Base-by-base conservation (phyloP, 495 filamentous ascomycete species). In the Penicillium mononematosum region DNA sequence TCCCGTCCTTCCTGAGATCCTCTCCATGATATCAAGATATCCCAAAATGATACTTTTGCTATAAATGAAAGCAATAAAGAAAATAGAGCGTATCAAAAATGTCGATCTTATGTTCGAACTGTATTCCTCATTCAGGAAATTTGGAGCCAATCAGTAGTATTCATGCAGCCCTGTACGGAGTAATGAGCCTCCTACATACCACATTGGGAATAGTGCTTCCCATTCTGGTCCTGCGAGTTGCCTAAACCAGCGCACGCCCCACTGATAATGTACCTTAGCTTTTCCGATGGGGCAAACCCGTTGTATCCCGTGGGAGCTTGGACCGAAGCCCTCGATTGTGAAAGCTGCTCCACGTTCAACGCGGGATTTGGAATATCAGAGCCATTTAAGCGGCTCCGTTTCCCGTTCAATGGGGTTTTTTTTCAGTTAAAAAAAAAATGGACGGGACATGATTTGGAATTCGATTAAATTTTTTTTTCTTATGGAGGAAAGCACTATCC, bases 271-370 rank as follows among this genome's bases (percentile, higher is more conserved):
- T 38, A 47, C 38, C 51, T 27, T 34, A n/a, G 17, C 5, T 29
- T 50, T n/a, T 25, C 29, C 24, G 27, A 61, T 61, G 61, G 61
- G 55, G 64, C 55, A 63, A 60, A 58, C 61, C 61, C 61, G 61
- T 67, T 67, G 41, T 32, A 54, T 53, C 58, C 59, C 56, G 47
- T 63, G 54, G 53, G 53, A 67, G 64, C 64, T 67, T 59, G 61
- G 58, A 60, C 60, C 16, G 14, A 6, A 17, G 31, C 31, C 31
- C 11, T 17, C 20, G 29, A 48, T 48, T 48, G 29, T 20, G 55
- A 36, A 25, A 25, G 29, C 51, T 11, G 31, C 10, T 34, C 31
- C 31, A 31, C 29, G 29, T 63, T 39, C 44, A 58, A 58, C 43
- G 50, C 31, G 47, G 46, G 36, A 53, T 58, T 29, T 52, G 43